Base-by-base conservation (phyloP, 805 yeast genomes). In the Yamadazyma insecticola region DNA sequence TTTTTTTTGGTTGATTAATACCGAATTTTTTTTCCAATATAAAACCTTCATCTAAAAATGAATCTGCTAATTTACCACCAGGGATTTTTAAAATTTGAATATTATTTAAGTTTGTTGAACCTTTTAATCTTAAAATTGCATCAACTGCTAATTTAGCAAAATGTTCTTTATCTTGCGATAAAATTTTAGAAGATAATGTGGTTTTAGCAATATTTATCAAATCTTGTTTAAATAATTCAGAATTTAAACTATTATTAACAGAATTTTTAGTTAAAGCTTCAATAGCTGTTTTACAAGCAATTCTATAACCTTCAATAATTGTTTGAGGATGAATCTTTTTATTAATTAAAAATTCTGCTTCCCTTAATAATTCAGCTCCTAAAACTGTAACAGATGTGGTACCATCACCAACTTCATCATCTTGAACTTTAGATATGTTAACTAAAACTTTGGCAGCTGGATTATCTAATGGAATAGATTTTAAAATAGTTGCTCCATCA, bases 401-500 rank as follows among this genome's bases (percentile, higher is more conserved):
- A 44, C 98, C 98, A 62, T 90, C 98, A 38, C 98, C 98, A 43
- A 92, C 96, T 59, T 90, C 97, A 38, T 94, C 95, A 56, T 90
- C 98, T 64, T 90, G 98, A 3, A 95, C 88, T 55, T 94, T 81
- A 12, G 96, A 84, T 36, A 90, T 84, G 55, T 90, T 95, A 32
- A 90, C 98, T 45, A 90, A 67, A 38, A 90, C 89, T 57, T 87
- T 86, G 15, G 98, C 99, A 11, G 97, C 97, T 7, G 97, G 97
- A 50, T 92, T 90, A 54, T 89, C 96, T 44, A 92, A 76, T 11
- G 97, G 97, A 48, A 92, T 90, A 2, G 95, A 74, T 51, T 89
- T 88, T 43, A 92, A 67, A 43, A 92, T 92, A 2, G 99, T 92
- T 30, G 98, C 98, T 40, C 99, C 99, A 65, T 92, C 99, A 57